Evolutionary conservation across 805 yeast genomes (phyloP).

Genomic region (Metschnikowia hibisci): DNA sequence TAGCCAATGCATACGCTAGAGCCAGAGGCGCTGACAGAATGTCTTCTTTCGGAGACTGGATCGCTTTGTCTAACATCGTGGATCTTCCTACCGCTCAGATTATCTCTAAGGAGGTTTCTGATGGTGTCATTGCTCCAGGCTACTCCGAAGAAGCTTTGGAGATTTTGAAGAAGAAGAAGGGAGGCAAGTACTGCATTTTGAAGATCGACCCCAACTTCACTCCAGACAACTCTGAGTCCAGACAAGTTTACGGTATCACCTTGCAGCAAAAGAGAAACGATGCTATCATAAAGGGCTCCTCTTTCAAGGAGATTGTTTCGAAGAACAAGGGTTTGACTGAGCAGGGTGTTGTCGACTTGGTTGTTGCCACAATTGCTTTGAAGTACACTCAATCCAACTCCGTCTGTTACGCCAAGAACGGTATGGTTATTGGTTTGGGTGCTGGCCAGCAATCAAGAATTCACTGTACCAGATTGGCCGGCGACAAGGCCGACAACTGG

Average conservation of each 20-base stretch:
- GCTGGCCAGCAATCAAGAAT: slow-evolving; percentile 99
- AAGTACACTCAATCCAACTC: slow-evolving; percentile 98
- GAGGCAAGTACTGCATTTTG: slow-evolving; percentile 93
- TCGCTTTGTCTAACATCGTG: slow-evolving; percentile 94
- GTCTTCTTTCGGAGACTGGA: slow-evolving; percentile 98
- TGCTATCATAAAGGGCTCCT: slow-evolving; percentile 85
- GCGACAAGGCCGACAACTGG: slow-evolving; percentile 99
- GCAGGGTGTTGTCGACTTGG: slow-evolving; percentile 88
- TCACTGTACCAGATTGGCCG: slow-evolving; percentile 98
- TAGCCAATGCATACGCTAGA: slow-evolving; percentile 97
- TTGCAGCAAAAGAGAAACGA: slow-evolving; percentile 97
- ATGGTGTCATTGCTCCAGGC: slow-evolving; percentile 99
- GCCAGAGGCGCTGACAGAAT: slow-evolving; percentile 99
- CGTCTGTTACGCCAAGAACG: slow-evolving; percentile 96
- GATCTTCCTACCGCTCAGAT: slow-evolving; percentile 95
- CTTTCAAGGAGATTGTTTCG: slow-evolving; percentile 90
- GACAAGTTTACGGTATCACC: slow-evolving; percentile 95
- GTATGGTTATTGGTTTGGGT: slow-evolving; percentile 98
- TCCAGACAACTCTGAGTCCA: slow-evolving; percentile 77
- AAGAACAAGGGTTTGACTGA: slow-evolving; percentile 81
- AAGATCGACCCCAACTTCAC: slow-evolving; percentile 93
- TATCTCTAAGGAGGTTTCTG: slow-evolving; percentile 95
- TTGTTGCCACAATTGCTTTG: slow-evolving; percentile 95
- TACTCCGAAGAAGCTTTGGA: slow-evolving; percentile 89
- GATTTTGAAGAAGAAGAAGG: slow-evolving; percentile 86